Evolutionary conservation across 768 basidiomycete species (phyloP).

Genomic region (Rhizopogon vulgaris): DNA sequence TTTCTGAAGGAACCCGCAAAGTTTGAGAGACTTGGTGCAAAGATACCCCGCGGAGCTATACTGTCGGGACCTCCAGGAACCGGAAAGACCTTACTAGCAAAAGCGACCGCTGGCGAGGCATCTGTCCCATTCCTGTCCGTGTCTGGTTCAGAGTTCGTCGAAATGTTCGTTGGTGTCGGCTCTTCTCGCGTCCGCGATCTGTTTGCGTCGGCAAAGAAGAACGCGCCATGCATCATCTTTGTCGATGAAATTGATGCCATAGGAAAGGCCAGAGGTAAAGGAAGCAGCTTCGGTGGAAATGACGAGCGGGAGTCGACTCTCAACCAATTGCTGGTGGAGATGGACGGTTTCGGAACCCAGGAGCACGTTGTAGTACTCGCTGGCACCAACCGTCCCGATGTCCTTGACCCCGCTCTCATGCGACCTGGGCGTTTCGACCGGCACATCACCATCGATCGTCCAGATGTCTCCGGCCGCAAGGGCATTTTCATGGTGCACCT

Average conservation of each 20-base stretch:
- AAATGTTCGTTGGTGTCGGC: conserved; percentile 99
- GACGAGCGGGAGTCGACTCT: conserved; percentile 97
- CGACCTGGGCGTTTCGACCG: conserved; percentile 97
- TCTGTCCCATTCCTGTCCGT: conserved; percentile 97
- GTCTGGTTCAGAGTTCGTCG: conserved; percentile 98
- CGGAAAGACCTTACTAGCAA: conserved; percentile 95
- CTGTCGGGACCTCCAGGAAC: conserved; percentile 96
- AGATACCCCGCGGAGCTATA: conserved; percentile 94
- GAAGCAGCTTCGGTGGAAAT: conserved; percentile 82
- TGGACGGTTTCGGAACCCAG: conserved; percentile 98
- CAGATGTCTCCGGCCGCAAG: conserved; percentile 89
- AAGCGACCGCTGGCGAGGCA: conserved; percentile 98
- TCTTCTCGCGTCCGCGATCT: conserved; percentile 96
- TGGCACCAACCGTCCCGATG: conserved; percentile 95
- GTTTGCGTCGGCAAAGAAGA: conserved; percentile 95
- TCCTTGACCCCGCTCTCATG: conserved; percentile 91
- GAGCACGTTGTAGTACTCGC: conserved; percentile 96
- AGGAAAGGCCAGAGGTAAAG: conserved; percentile 83
- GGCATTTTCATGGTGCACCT: conserved; percentile 95
- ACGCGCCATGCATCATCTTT: conserved; percentile 98
- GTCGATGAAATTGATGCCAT: conserved; percentile 99
- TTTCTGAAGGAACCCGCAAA: conserved; percentile 94
- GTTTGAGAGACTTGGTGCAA: conserved; percentile 95
- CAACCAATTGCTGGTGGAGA: conserved; percentile 96
- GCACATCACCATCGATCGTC: conserved; percentile 91